These are phyloP conservation scores for Spiromyces aspiralis DNA, from an alignment of 371 early-diverging fungal genomes.

Conservation along the genomic window DNA sequence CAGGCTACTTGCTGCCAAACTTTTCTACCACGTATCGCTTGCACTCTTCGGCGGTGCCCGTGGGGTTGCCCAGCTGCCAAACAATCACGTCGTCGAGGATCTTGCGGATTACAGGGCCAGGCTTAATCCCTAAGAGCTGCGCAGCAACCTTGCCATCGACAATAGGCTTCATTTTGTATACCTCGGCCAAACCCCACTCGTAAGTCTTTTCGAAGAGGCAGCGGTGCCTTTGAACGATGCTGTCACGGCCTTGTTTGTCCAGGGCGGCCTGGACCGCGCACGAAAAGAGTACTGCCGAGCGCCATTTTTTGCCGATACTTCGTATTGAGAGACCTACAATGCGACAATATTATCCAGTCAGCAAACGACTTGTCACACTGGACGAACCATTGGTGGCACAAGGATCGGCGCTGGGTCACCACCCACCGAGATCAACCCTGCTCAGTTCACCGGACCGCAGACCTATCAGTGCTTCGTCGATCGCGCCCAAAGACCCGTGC, in stretches of 20 bases:
- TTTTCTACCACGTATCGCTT: constrained; percentile 8
- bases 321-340: constrained; percentile 25
- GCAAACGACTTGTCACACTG: too few species aligned
- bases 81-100: constrained; percentile 41
- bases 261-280: constrained; percentile 34
- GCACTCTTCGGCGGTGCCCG: constrained; percentile 41
- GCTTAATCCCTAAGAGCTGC: constrained; percentile 36
- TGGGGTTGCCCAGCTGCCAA: constrained; percentile 56
- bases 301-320: constrained; percentile 35
- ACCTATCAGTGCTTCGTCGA: not conserved
- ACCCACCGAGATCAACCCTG: not conserved
- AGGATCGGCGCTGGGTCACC: too few species aligned
- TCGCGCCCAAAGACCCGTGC: constrained; percentile 1
- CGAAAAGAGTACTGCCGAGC: constrained; percentile 37
- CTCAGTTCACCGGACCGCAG: not conserved
- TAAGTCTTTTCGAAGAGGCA: constrained; percentile 21
- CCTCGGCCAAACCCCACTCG: constrained; percentile 32
- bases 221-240: constrained; percentile 18
- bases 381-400: too few species aligned
- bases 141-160: constrained; percentile 48
- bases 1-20: too few species aligned
- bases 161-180: constrained; percentile 39
- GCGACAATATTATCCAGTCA: too few species aligned
- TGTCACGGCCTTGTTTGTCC: constrained; percentile 2
- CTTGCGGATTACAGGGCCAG: constrained; percentile 41